These are phyloP conservation scores for Pseudogymnoascus sp. DNA, from an alignment of 2,329 filamentous ascomycete species.

Conservation along the genomic window DNA sequence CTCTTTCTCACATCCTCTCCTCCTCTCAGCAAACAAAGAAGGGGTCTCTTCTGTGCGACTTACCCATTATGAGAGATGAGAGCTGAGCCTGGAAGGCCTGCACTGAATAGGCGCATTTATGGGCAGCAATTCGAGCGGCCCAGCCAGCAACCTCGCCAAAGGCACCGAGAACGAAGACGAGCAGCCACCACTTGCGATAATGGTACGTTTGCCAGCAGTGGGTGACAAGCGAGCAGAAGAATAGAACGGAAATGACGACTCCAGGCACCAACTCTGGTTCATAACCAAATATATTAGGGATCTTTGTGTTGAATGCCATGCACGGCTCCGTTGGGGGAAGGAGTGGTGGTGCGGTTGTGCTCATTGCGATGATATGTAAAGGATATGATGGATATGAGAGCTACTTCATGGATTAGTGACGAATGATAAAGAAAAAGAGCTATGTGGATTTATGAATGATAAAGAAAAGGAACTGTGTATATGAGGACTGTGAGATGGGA, in stretches of 20 bases:
- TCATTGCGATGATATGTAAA: not conserved
- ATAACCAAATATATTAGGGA: slow-evolving; percentile 15
- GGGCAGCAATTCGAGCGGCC: slow-evolving; percentile 23
- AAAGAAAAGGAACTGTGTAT: not conserved
- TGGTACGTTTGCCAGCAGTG: slow-evolving; percentile 36
- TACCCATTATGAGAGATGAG: slow-evolving; percentile 37
- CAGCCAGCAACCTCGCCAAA: slow-evolving; percentile 33
- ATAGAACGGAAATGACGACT: slow-evolving; percentile 38
- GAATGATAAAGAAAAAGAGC: not conserved
- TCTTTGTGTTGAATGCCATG: not conserved
- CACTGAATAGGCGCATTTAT: slow-evolving; percentile 24
- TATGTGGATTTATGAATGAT: not conserved
- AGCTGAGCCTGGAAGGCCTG: slow-evolving; percentile 31
- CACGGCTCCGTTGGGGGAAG: not conserved
- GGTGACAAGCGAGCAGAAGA: slow-evolving; percentile 32
- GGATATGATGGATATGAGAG: not conserved
- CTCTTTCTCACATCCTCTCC: not conserved
- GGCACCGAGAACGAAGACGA: slow-evolving; percentile 38
- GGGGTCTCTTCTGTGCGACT: slow-evolving; percentile 23
- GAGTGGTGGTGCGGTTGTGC: not conserved
- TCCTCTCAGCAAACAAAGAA: not conserved
- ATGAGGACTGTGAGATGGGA: not conserved
- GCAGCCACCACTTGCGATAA: slow-evolving; percentile 41
- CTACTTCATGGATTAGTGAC: not conserved
- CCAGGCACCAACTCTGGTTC: slow-evolving; percentile 25